Evolutionary conservation across 345 rosid genomes (phyloP).

Genomic region (Populus davidiana): DNA sequence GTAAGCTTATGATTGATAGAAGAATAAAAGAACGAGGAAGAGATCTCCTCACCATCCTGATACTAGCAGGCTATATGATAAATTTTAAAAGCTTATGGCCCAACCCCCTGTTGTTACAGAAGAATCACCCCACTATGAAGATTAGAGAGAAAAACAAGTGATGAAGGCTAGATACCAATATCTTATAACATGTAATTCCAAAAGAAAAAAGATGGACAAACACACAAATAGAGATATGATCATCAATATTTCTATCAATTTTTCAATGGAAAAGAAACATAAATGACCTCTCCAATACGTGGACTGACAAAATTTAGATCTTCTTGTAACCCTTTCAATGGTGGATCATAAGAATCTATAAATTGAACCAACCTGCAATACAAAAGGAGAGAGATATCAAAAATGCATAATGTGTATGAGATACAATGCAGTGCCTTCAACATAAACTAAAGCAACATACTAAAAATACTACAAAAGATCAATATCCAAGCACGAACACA

Average conservation of each 20-base stretch:
- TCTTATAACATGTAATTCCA: neutral
- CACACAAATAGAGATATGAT: neutral
- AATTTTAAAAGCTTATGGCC: neutral
- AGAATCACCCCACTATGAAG: neutral
- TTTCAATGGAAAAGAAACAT: slow-evolving; percentile 11
- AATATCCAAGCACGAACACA: neutral
- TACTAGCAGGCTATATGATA: neutral
- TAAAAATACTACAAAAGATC: neutral
- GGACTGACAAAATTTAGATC: slow-evolving; percentile 97
- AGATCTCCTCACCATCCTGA: neutral
- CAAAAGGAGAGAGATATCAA: slow-evolving; percentile 4
- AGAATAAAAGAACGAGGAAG: neutral
- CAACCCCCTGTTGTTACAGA: neutral
- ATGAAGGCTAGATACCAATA: neutral
- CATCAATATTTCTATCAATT: neutral
- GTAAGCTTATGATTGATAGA: neutral
- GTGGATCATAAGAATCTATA: slow-evolving; percentile 96
- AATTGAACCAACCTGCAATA: slow-evolving; percentile 81
- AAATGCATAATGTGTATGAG: neutral
- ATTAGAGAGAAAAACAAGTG: neutral
- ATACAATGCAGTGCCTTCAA: neutral
- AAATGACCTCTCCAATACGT: slow-evolving; percentile 93
- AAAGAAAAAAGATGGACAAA: neutral
- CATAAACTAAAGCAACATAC: slow-evolving; percentile 2
- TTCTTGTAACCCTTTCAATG: slow-evolving; percentile 95